Percentiles rank a stretch among this genome's conserved stretches.
phyloP scores from a whole-genome alignment of 768 basidiomycete species.

The Trametes coccinea region DNA sequence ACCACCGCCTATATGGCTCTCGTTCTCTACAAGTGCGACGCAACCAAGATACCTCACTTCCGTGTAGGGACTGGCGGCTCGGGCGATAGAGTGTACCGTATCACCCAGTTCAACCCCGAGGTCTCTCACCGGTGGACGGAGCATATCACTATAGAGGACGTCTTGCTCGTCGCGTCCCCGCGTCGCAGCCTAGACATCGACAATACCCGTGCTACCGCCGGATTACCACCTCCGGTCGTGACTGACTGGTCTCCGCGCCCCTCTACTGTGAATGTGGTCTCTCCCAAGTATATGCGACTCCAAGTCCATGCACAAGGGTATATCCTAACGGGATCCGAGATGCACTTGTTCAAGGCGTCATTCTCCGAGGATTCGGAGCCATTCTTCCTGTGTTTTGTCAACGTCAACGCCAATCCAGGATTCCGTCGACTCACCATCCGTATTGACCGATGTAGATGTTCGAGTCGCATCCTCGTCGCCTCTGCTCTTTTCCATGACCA shows the following conservation, averaged over 20 bases:
- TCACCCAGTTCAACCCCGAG: no score
- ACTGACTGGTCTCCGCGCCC: no score
- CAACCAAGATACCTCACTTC: not conserved
- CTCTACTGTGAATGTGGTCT: not conserved
- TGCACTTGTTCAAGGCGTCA: not conserved
- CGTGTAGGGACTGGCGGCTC: no score
- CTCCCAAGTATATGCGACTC: not conserved
- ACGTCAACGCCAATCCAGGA: not conserved
- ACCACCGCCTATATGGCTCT: slow-evolving; percentile 8
- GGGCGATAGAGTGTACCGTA: no score
- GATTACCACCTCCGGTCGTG: no score
- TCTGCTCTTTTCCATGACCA: not conserved
- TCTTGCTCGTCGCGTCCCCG: no score
- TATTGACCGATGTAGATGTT: not conserved
- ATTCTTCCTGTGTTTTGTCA: not conserved
- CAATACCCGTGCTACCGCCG: no score
- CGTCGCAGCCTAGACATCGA: no score
- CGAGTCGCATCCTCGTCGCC: not conserved
- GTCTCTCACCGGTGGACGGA: no score
- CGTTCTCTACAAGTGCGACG: slow-evolving; percentile 1
- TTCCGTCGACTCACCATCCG: not conserved
- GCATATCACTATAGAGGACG: no score
- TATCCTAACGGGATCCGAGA: not conserved
- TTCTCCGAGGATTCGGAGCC: no score
- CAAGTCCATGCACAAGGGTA: not conserved